A percentile compares a stretch with the other conserved stretches of the same genome.
phyloP scores from a whole-genome alignment of 2,329 filamentous ascomycete genomes.

The Gnomoniopsis smithogilvyi region DNA sequence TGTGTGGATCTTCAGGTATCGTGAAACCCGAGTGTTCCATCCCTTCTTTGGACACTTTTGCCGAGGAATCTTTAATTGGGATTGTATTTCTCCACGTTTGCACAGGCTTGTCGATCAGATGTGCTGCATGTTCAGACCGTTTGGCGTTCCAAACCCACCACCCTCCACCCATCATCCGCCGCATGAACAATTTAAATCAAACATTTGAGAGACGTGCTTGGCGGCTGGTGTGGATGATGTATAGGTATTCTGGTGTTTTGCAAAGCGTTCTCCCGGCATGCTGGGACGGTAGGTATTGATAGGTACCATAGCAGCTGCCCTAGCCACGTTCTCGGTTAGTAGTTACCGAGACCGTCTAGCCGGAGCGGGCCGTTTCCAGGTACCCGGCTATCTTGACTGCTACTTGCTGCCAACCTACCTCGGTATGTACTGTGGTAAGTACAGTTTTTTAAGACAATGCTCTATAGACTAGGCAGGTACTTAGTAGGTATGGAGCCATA shows the following conservation, averaged over 20 bases:
- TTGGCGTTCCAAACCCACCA: not conserved
- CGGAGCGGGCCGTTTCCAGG: conserved; percentile 16
- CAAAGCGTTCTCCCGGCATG: not conserved
- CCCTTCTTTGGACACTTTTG: not conserved
- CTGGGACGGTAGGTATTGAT: not conserved
- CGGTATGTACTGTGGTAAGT: too few relatives aligned
- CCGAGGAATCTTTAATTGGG: not conserved
- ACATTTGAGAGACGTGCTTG: not conserved
- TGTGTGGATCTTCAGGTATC: conserved; percentile 10
- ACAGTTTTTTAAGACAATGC: too few relatives aligned
- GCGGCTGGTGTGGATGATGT: not conserved
- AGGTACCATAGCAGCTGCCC: too few relatives aligned
- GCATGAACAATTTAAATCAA: conserved; percentile 3
- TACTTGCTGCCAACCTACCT: not conserved
- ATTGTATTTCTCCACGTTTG: not conserved
- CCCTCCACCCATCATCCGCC: not conserved
- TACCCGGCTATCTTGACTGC: not conserved
- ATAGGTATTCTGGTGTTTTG: not conserved
- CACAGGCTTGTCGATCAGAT: not conserved
- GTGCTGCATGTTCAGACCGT: not conserved
- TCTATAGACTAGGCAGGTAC: too few relatives aligned
- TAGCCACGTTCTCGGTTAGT: conserved; percentile 14
- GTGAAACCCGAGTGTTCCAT: conserved; percentile 17
- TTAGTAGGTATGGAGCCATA: too few relatives aligned
- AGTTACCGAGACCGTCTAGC: conserved; percentile 15